phyloP scores from a whole-genome alignment of 345 rosid genomes.

The Hibiscus tridactylites region DNA sequence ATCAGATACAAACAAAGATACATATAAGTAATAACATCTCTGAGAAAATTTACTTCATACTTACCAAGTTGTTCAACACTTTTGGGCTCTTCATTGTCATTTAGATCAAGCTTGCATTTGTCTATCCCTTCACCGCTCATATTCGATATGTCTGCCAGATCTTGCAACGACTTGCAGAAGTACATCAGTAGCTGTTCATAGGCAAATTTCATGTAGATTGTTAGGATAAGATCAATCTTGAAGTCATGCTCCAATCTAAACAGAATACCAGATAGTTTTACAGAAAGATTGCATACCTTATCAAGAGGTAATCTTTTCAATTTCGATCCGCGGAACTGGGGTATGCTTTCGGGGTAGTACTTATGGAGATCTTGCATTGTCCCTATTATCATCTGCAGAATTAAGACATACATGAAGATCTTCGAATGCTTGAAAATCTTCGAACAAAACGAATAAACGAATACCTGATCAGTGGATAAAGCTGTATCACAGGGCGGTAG shows the following conservation, averaged over 20 bases:
- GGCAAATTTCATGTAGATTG: background rate
- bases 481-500: slow-evolving; percentile 34
- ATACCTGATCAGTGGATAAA: slow-evolving; percentile 31
- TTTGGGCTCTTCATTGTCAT: slow-evolving; percentile 13
- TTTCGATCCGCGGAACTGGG: slow-evolving; percentile 22
- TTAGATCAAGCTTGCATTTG: slow-evolving; percentile 16
- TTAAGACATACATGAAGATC: slow-evolving; percentile 7
- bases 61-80: slow-evolving; percentile 36
- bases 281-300: background rate
- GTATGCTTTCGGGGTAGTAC: slow-evolving; percentile 39
- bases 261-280: background rate
- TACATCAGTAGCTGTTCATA: slow-evolving; percentile 31
- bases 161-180: slow-evolving; percentile 39
- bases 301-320: slow-evolving; percentile 17
- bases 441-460: background rate
- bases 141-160: slow-evolving; percentile 42
- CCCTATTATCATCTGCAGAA: slow-evolving; percentile 37
- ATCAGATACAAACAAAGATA: background rate
- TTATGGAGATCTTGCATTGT: slow-evolving; percentile 50
- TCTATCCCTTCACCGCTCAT: slow-evolving; percentile 39
- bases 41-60: slow-evolving; percentile 8
- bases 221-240: background rate
- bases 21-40: background rate
- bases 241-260: background rate
- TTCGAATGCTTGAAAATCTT: too few species aligned